Base-by-base conservation (phyloP, 2,329 filamentous ascomycete genomes). In the Orbilia ellipsospora region DNA sequence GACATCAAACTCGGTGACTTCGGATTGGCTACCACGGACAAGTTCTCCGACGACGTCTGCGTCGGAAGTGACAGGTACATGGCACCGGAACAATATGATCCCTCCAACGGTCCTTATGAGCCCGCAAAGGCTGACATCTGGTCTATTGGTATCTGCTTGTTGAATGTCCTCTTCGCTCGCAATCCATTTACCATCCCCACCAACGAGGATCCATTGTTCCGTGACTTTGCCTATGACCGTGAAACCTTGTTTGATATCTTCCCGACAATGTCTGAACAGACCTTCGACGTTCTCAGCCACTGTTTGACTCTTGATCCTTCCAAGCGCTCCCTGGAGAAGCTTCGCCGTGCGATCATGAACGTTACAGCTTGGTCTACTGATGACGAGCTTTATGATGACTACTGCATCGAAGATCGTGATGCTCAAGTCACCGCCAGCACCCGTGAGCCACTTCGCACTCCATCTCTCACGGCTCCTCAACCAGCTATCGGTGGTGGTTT, bases 31-130 rank as follows among this genome's bases (percentile, higher is more conserved):
- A 97, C 94, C 10, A 92, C 89, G 5, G 93, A 96, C 77, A 86
- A 89, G 79, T 97, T 93, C 93, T 96, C 92, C 23, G 91, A 91
- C 80, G 95, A 99, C 85, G 90, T 91, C 77, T 95, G 92, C 77
- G 95, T 99, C 55, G 95, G 95, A 78, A 98, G 95, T 82, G 95
- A 99, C 82, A 93, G 95, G 67, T 99, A 99, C 85, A 99, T 99
- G 95, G 94, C 95, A 67, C 95, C 95, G 4, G 95, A 99, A 84
- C 95, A 99, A 83, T 98, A 95, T 80, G 94, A 98, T 82, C 72
- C 72, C 18, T 93, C 94, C 63, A 89, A 90, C 79, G 90, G 90
- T 77, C 95, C 95, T 73, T 99, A 99, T 84, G 94, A 93, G 67
- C 94, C 95, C 55, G 92, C 92, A 54, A 89, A 95, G 84, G 95